A percentile compares a stretch with the other conserved stretches of the same genome.
Conservation (phyloP, 2,329 filamentous ascomycete species). For the Xylariaceae sp. region DNA sequence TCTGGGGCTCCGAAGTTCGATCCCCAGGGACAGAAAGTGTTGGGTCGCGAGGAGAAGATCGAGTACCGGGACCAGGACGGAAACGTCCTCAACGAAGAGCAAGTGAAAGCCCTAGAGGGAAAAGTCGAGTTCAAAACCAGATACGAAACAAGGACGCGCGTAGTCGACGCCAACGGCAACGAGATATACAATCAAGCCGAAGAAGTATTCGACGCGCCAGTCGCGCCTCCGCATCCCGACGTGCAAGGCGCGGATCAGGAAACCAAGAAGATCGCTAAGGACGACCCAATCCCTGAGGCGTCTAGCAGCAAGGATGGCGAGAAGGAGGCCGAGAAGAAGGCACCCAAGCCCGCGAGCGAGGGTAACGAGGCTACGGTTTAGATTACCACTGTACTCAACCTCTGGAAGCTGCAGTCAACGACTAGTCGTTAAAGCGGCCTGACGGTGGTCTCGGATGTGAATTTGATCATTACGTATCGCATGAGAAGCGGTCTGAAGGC, state of each 20-base stretch:
- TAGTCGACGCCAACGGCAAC: slow-evolving; percentile 76
- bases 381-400: not conserved
- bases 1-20: slow-evolving; percentile 46
- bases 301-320: slow-evolving; percentile 54
- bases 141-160: slow-evolving; percentile 88
- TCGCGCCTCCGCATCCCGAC: slow-evolving; percentile 57
- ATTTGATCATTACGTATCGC: slow-evolving; percentile 9
- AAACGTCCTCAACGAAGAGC: slow-evolving; percentile 77
- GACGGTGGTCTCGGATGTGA: slow-evolving; percentile 3
- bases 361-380: slow-evolving; percentile 50
- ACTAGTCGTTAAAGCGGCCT: not conserved
- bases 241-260: slow-evolving; percentile 58
- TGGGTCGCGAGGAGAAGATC: slow-evolving; percentile 70
- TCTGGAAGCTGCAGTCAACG: too few relatives aligned
- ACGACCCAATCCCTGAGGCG: slow-evolving; percentile 35
- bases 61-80: slow-evolving; percentile 96
- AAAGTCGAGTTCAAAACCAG: slow-evolving; percentile 94
- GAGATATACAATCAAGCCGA: slow-evolving; percentile 55
- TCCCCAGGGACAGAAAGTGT: slow-evolving; percentile 40
- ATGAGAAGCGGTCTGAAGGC: slow-evolving; percentile 8
- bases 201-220: slow-evolving; percentile 34
- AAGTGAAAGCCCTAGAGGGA: slow-evolving; percentile 80
- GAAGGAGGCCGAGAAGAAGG: slow-evolving; percentile 49
- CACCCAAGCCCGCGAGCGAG: slow-evolving; percentile 61
- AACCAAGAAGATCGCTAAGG: slow-evolving; percentile 41